Conservation (phyloP, 106 monocot genomes). For the Xerophyta viscosa region DNA sequence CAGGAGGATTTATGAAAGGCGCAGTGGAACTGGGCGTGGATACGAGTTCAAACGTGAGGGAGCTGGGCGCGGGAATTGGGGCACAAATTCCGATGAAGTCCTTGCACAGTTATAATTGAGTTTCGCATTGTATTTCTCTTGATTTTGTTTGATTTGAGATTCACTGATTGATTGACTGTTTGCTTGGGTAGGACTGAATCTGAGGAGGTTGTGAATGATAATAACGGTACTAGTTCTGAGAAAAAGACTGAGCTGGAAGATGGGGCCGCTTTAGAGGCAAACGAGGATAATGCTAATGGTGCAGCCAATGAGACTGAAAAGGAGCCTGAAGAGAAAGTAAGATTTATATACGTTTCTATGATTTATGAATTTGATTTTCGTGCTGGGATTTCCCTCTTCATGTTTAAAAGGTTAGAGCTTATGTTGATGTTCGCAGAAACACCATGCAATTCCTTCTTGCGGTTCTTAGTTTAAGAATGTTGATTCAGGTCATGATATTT, state of each 20-base stretch:
- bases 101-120: slow-evolving; percentile 44
- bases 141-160: background rate
- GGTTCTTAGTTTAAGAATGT: too few relatives aligned
- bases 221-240: slow-evolving; percentile 15
- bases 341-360: background rate
- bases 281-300: slow-evolving; percentile 24
- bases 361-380: too few relatives aligned
- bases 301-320: slow-evolving; percentile 18
- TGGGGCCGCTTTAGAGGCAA: slow-evolving; percentile 14
- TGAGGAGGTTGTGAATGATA: slow-evolving; percentile 19
- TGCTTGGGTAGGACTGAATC: slow-evolving; percentile 2
- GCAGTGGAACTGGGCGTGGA: slow-evolving; percentile 84
- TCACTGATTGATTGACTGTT: background rate
- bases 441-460: too few relatives aligned
- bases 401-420: too few relatives aligned
- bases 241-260: slow-evolving; percentile 20
- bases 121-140: background rate
- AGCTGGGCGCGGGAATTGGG: slow-evolving; percentile 88
- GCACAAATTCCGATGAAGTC: slow-evolving; percentile 53
- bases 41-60: slow-evolving; percentile 80
- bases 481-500: too few relatives aligned
- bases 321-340: slow-evolving; percentile 41
- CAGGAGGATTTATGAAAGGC: slow-evolving; percentile 52
- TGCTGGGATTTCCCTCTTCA: too few relatives aligned
- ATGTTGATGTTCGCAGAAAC: too few relatives aligned